Percentiles rank a stretch among this genome's conserved stretches.
Evolutionary conservation across 2,329 filamentous ascomycete genomes (phyloP).

Genomic region (Cercospora sesami): DNA sequence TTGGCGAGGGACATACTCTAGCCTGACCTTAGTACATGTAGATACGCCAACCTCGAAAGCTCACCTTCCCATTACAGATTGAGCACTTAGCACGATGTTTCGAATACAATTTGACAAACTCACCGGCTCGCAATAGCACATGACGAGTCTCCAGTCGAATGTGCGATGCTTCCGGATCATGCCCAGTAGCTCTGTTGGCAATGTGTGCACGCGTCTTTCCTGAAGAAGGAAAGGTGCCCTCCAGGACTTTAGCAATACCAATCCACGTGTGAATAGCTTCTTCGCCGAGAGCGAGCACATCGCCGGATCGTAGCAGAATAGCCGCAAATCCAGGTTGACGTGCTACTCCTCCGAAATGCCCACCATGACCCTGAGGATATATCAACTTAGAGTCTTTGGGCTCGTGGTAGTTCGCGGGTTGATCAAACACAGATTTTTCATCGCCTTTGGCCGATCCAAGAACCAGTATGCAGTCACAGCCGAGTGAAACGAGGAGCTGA

Average conservation of each 20-base stretch:
- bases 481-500: background rate
- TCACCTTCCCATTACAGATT: no score
- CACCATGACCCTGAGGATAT: no score
- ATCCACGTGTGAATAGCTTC: background rate
- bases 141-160: no score
- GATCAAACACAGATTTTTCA: background rate
- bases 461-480: background rate
- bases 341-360: no score
- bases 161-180: no score
- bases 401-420: background rate
- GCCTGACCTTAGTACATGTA: no score
- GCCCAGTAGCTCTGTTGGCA: no score
- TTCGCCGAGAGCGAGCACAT: background rate
- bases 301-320: background rate
- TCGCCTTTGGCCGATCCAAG: background rate
- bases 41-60: no score
- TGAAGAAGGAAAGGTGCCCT: background rate
- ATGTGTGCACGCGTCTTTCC: background rate
- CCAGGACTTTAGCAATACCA: background rate
- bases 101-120: background rate
- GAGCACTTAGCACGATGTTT: background rate
- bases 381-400: no score
- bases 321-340: background rate
- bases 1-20: no score
- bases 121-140: no score